A percentile compares a stretch with the other conserved stretches of the same genome.
Conservation (phyloP, 225 moss, liverwort and hornwort species). For the Marchantia paleacea region DNA sequence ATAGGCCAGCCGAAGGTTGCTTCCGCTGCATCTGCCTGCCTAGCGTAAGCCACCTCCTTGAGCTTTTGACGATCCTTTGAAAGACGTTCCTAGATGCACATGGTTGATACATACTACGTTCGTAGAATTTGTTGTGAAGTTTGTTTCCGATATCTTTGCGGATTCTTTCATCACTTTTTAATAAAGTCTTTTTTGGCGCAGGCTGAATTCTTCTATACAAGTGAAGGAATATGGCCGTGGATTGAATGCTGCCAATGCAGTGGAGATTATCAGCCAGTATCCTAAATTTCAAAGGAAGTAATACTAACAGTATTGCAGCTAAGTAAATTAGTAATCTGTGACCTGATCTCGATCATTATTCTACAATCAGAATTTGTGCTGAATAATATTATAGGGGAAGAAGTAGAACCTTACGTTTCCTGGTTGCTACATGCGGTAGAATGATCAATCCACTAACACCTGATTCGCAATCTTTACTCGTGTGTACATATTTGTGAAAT, state of each 20-base stretch:
- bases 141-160: background rate
- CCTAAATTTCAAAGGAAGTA: slow-evolving; percentile 12
- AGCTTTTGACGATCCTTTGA: background rate
- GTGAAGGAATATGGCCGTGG: slow-evolving; percentile 58
- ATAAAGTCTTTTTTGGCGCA: slow-evolving; percentile 12
- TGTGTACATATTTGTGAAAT: too few species aligned
- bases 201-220: slow-evolving; percentile 52
- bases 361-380: too few species aligned
- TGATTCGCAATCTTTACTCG: too few species aligned
- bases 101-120: background rate
- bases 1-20: slow-evolving; percentile 67
- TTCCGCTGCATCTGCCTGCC: slow-evolving; percentile 75
- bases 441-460: too few species aligned
- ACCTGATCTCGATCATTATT: too few species aligned
- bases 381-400: too few species aligned
- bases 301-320: too few species aligned
- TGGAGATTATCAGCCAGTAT: slow-evolving; percentile 75
- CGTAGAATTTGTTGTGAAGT: background rate
- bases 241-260: slow-evolving; percentile 67
- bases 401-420: too few species aligned
- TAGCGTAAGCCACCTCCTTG: slow-evolving; percentile 22
- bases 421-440: too few species aligned
- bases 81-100: background rate
- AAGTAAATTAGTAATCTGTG: too few species aligned
- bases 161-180: background rate